phyloP scores from a whole-genome alignment of 768 basidiomycete genomes.

The Tephrocybe sp. region DNA sequence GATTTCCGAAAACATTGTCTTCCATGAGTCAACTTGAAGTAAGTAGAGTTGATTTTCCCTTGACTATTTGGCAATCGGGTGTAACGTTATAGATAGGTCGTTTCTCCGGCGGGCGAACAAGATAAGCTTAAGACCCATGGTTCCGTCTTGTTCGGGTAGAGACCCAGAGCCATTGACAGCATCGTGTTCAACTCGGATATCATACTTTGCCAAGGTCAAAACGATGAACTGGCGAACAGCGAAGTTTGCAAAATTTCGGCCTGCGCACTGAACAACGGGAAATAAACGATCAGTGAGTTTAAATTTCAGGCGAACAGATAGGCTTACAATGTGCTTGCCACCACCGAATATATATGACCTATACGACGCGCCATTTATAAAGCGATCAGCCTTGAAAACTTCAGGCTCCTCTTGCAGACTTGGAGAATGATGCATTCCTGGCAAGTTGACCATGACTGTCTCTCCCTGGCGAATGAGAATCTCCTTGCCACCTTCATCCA shows the following conservation, averaged over 20 bases:
- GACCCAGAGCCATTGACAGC: not conserved
- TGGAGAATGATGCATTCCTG: not conserved
- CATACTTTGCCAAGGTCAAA: not conserved
- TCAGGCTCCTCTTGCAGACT: not conserved
- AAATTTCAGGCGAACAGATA: not conserved
- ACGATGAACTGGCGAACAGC: not conserved
- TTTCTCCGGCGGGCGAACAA: not conserved
- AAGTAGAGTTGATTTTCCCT: not conserved
- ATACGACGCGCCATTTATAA: not conserved
- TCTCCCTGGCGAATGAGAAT: conserved; percentile 1
- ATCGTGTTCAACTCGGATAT: not conserved
- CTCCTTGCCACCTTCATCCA: not conserved
- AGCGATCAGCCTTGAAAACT: not conserved
- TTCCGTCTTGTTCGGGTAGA: not conserved
- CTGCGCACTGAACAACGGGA: not conserved
- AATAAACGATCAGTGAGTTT: too few relatives aligned
- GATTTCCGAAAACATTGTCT: too few relatives aligned
- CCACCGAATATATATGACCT: not conserved
- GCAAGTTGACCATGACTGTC: not conserved
- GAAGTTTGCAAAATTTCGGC: conserved; percentile 1
- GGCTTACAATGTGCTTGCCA: not conserved
- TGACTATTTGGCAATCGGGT: too few relatives aligned
- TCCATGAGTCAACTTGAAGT: too few relatives aligned
- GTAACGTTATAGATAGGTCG: not conserved
- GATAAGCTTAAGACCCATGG: not conserved